Percentiles rank a stretch among this genome's conserved stretches.
phyloP scores from a whole-genome alignment of 1,139 yeast genomes.

The Saccharomyces hybrid region DNA sequence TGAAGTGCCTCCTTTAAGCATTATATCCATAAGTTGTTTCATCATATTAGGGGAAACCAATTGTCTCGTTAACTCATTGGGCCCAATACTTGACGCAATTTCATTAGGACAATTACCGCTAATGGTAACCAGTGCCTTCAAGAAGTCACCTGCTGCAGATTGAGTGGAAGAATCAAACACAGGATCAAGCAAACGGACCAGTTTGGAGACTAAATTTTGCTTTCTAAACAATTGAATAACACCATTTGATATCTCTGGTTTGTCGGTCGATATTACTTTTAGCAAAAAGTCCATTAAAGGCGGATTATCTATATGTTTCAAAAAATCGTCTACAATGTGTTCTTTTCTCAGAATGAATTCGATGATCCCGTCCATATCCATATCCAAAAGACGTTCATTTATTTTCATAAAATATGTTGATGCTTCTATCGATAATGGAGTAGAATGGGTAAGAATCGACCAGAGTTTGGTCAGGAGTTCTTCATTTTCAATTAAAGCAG shows the following conservation, averaged over 20 bases:
- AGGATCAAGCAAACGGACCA: conserved; percentile 45
- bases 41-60: conserved; percentile 70
- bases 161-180: conserved; percentile 56
- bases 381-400: conserved; percentile 84
- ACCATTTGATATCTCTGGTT: conserved; percentile 57
- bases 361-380: conserved; percentile 79
- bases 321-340: conserved; percentile 46
- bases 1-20: conserved; percentile 89
- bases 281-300: conserved; percentile 69
- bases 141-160: conserved; percentile 90
- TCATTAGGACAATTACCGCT: conserved; percentile 81
- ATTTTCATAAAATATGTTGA: conserved; percentile 91
- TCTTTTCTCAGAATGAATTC: conserved; percentile 48
- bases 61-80: conserved; percentile 88
- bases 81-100: conserved; percentile 80
- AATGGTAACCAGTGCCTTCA: conserved; percentile 86
- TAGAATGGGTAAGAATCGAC: conserved; percentile 60
- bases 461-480: conserved; percentile 64
- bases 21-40: conserved; percentile 59
- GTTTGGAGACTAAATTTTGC: conserved; percentile 46
- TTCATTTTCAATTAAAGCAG: conserved; percentile 75
- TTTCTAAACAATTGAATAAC: conserved; percentile 46
- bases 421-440: conserved; percentile 62
- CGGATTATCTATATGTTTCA: conserved; percentile 51
- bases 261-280: conserved; percentile 57